Conservation (phyloP, 2,329 filamentous ascomycete genomes). For the Leptographium lundbergii region DNA sequence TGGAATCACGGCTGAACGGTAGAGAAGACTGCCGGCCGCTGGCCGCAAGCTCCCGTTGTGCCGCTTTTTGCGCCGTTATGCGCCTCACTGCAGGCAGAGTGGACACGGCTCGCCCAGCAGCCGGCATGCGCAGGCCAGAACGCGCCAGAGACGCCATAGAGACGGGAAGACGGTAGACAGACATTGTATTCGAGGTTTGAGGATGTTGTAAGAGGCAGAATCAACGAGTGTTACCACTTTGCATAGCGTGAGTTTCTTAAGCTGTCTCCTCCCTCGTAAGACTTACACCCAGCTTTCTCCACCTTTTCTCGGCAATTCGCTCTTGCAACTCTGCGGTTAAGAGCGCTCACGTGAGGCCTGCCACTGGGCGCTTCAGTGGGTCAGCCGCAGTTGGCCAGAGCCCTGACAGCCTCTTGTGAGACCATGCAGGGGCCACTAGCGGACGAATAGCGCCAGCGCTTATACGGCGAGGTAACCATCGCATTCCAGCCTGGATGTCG, state of each 20-base stretch:
- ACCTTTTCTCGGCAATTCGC: not conserved
- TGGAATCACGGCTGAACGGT: constrained; percentile 4
- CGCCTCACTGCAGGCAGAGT: not conserved
- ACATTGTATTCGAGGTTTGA: not conserved
- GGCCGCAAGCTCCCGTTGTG: not conserved
- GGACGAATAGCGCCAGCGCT: not conserved
- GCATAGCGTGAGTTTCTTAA: not conserved
- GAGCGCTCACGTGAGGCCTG: not conserved
- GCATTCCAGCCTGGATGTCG: too few relatives aligned
- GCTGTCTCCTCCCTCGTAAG: not conserved
- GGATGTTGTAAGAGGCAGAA: too few relatives aligned
- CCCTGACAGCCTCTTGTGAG: not conserved
- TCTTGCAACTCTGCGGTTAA: not conserved
- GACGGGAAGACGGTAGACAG: not conserved
- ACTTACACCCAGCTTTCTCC: not conserved
- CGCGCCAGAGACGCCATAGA: not conserved
- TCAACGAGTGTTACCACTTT: not conserved
- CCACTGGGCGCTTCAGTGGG: not conserved
- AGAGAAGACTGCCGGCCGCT: not conserved
- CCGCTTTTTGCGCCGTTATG: not conserved
- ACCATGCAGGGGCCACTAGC: not conserved
- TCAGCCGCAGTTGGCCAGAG: not conserved
- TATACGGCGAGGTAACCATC: not conserved
- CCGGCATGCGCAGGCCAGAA: not conserved
- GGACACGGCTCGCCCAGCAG: not conserved